A percentile compares a stretch with the other conserved stretches of the same genome.
phyloP scores from a whole-genome alignment of 2,329 filamentous ascomycete species.

The Fusarium luffae region DNA sequence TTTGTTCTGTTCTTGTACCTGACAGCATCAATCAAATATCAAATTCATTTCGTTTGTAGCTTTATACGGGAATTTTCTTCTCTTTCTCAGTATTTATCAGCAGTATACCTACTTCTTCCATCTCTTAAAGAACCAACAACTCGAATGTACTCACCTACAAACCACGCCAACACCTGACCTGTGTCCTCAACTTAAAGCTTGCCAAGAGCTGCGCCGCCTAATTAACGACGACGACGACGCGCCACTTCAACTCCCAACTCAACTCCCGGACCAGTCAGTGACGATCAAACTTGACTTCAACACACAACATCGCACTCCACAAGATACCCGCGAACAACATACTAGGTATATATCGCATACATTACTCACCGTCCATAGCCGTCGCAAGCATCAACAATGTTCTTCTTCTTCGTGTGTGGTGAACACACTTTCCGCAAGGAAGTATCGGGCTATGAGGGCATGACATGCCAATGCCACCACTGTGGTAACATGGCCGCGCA shows the following conservation, averaged over 20 bases:
- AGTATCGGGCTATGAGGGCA: constrained; percentile 69
- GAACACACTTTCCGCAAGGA: constrained; percentile 71
- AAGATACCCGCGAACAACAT: not conserved
- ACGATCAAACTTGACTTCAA: constrained; percentile 2
- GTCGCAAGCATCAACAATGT: constrained; percentile 55
- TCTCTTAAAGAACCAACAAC: not conserved
- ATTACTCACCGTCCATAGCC: not conserved
- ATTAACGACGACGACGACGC: constrained; percentile 30
- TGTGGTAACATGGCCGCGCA: constrained; percentile 72
- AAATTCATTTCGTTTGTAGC: not conserved
- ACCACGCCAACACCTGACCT: constrained; percentile 7
- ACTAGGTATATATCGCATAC: not conserved
- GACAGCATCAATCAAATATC: not conserved
- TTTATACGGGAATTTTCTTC: not conserved
- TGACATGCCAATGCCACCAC: constrained; percentile 72
- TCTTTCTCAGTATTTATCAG: not conserved
- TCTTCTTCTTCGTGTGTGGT: constrained; percentile 71
- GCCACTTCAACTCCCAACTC: constrained; percentile 17
- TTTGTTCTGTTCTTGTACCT: constrained; percentile 21
- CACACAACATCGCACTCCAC: constrained; percentile 5
- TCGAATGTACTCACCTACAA: not conserved
- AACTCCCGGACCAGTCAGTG: not conserved
- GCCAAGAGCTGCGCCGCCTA: constrained; percentile 39
- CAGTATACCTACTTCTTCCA: not conserved
- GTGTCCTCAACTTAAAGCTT: constrained; percentile 16